Evolutionary conservation across 768 basidiomycete genomes (phyloP), one percentile per base, ranked within the genome.

Genomic region (Kwoniella dendrophila): DNA sequence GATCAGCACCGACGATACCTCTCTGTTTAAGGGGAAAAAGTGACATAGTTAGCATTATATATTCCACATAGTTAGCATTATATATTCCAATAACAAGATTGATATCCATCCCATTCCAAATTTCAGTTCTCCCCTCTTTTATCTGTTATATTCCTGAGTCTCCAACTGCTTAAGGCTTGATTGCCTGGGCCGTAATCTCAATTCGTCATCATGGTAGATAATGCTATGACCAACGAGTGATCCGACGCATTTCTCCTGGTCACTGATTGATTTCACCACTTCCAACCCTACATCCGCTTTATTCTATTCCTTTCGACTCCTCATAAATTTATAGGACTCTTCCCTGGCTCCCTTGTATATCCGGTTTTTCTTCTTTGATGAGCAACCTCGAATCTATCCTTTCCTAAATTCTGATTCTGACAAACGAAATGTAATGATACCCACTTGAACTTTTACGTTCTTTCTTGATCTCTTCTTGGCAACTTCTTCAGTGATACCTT

Each of bases 401-500:
- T 22, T 8, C 34, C n/a, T 20, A 49, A 24, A 36, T 22, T 26
- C 36, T 36, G 8, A 22, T 27, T 4, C n/a, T 12, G 11, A 11
- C 36, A 22, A 34, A 32, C 53, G 16, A 14, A 54, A 54, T 3
- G 2, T 2, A 5, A 40, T 36, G 8, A 32, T 14, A 72, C 78
- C 33, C 55, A 79, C 78, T 74, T 78, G 76, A 59, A 92, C 88
- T 85, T 98, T 99, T 78, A 98, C 92, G 68, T 91, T 92, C 82
- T 88, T 88, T 82, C 94, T 90, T 52, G 90, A 90, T 68, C 95
- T 89, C 84, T 96, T 97, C 92, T 98, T 99, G 76, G 93, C 92
- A 55, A 94, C 90, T 82, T 98, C 95, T 83, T 98, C 95, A 52
- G 93, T 93, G 81, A 98, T 87, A 81, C 96, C 96, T 88, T 99